A percentile compares a stretch with the other conserved stretches of the same genome.
Conservation (phyloP, 768 basidiomycete species). For the Boletus huronensis region DNA sequence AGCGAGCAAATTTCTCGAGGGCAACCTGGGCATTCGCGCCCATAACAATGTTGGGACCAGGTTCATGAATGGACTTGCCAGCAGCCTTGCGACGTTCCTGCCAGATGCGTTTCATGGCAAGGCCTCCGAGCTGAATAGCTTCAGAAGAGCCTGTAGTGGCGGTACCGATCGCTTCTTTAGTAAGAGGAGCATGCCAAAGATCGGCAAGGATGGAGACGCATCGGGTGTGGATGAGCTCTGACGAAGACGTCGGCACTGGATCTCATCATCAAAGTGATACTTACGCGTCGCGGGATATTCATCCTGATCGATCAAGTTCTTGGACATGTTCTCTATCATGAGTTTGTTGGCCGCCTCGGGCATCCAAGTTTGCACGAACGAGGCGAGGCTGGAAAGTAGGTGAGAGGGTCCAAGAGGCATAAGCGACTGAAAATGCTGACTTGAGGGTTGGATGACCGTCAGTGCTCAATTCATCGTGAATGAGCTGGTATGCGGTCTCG, state of each 20-base stretch:
- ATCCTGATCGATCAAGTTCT: slow-evolving; percentile 68
- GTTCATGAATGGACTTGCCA: slow-evolving; percentile 64
- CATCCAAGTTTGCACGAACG: slow-evolving; percentile 69
- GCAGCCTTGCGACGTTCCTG: slow-evolving; percentile 62
- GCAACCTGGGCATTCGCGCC: slow-evolving; percentile 70
- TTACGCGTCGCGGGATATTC: slow-evolving; percentile 61
- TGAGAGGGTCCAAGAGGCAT: neutral
- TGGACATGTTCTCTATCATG: slow-evolving; percentile 61
- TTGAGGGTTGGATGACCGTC: slow-evolving; percentile 58
- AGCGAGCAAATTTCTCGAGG: slow-evolving; percentile 66
- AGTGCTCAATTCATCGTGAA: slow-evolving; percentile 61
- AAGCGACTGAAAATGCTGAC: slow-evolving; percentile 2
- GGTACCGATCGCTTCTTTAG: slow-evolving; percentile 56
- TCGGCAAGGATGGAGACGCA: slow-evolving; percentile 57
- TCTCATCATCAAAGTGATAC: neutral
- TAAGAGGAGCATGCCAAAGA: slow-evolving; percentile 62
- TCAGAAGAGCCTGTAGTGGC: slow-evolving; percentile 71
- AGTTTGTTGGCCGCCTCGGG: slow-evolving; percentile 48
- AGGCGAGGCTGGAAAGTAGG: slow-evolving; percentile 42
- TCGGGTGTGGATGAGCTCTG: slow-evolving; percentile 43
- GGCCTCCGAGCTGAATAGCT: slow-evolving; percentile 69
- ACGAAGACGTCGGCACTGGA: neutral
- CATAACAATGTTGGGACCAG: slow-evolving; percentile 63
- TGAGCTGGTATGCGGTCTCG: slow-evolving; percentile 51
- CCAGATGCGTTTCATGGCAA: slow-evolving; percentile 71